Conservation (phyloP, 352 stramenopile species). For the Globisporangium spinosum region DNA sequence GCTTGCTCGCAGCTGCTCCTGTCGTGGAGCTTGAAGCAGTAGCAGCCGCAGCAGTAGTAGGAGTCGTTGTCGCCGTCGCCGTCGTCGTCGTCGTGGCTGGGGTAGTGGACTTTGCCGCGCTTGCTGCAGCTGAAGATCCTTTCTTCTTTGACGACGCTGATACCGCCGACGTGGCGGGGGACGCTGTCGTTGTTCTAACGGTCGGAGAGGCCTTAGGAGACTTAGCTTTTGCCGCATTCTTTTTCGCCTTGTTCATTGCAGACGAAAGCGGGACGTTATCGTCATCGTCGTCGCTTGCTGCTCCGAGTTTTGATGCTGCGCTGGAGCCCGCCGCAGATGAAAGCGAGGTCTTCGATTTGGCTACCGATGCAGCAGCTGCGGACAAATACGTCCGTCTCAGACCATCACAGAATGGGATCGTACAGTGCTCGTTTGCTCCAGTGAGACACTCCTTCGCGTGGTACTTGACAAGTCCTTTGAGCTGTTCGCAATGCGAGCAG, state of each 20-base stretch:
- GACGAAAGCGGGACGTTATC: slow-evolving; percentile 74
- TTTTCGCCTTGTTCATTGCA: slow-evolving; percentile 63
- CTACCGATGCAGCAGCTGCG: slow-evolving; percentile 29
- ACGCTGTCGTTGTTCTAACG: slow-evolving; percentile 12
- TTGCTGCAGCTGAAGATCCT: slow-evolving; percentile 6
- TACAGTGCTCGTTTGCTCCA: slow-evolving; percentile 60
- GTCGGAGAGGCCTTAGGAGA: slow-evolving; percentile 46
- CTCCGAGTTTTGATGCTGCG: slow-evolving; percentile 7
- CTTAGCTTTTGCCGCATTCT: slow-evolving; percentile 48
- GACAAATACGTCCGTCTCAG: slow-evolving; percentile 59
- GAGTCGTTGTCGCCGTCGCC: neutral
- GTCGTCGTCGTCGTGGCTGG: slow-evolving; percentile 13
- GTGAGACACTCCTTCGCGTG: slow-evolving; percentile 75
- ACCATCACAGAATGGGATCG: slow-evolving; percentile 81
- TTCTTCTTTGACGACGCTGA: slow-evolving; percentile 29
- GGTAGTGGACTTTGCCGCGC: slow-evolving; percentile 17
- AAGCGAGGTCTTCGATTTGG: slow-evolving; percentile 33
- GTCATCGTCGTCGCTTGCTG: slow-evolving; percentile 56
- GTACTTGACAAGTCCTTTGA: slow-evolving; percentile 83
- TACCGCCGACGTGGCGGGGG: slow-evolving; percentile 1
- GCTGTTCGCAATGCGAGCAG: slow-evolving; percentile 76
- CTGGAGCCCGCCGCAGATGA: slow-evolving; percentile 13
- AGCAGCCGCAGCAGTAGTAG: slow-evolving; percentile 14
- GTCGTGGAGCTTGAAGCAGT: neutral
- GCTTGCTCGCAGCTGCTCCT: slow-evolving; percentile 23